Percentiles rank a stretch among this genome's conserved stretches.
phyloP scores from a whole-genome alignment of 768 basidiomycete genomes.

The Leccinellum albellum region DNA sequence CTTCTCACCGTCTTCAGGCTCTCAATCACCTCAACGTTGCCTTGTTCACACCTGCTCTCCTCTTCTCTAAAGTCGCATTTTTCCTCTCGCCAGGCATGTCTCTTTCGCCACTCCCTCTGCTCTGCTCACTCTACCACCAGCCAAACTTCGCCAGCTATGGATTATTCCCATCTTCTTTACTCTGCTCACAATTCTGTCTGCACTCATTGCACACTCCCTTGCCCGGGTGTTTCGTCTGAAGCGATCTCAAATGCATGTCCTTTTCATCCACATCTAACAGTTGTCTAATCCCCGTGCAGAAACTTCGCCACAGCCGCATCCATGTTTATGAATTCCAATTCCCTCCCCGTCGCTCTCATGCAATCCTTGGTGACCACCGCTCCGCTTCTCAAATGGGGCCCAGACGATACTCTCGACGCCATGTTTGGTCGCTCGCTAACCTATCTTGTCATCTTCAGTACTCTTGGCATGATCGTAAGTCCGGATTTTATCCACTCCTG shows the following conservation, averaged over 20 bases:
- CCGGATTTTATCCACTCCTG: neutral
- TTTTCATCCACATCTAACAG: neutral
- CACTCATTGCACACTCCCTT: conserved; percentile 59
- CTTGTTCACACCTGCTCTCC: conserved; percentile 81
- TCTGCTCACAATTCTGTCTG: conserved; percentile 70
- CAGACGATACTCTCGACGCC: conserved; percentile 74
- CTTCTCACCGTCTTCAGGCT: conserved; percentile 41
- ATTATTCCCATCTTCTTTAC: conserved; percentile 83
- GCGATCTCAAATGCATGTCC: conserved; percentile 67
- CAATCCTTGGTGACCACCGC: conserved; percentile 84
- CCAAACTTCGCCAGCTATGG: conserved; percentile 79
- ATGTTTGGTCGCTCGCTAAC: conserved; percentile 91
- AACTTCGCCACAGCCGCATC: conserved; percentile 77
- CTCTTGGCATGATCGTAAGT: conserved; percentile 91
- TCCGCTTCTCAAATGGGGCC: conserved; percentile 75
- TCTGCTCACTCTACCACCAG: conserved; percentile 30
- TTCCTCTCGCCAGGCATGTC: conserved; percentile 71
- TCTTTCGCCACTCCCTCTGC: neutral
- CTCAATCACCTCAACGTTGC: conserved; percentile 82
- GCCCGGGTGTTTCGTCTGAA: conserved; percentile 64
- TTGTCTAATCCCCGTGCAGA: conserved; percentile 32
- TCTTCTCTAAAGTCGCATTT: conserved; percentile 96
- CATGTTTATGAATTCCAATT: conserved; percentile 95
- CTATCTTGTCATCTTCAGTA: conserved; percentile 89
- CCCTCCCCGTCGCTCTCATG: conserved; percentile 92